These are phyloP conservation scores for Ogataea minuta DNA, from an alignment of 805 yeast genomes.

Conservation along the genomic window DNA sequence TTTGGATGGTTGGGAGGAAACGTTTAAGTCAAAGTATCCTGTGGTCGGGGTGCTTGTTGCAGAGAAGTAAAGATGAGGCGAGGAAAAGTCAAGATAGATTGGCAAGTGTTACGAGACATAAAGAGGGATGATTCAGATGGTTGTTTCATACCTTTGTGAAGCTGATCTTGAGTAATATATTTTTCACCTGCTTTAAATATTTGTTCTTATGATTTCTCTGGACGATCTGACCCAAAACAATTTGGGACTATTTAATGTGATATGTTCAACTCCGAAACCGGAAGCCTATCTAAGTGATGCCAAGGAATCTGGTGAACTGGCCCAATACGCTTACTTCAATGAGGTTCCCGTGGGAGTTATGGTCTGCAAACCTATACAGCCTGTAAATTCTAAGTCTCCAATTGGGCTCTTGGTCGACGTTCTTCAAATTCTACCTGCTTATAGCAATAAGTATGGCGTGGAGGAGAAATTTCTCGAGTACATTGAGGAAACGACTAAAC, in stretches of 20 bases:
- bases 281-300: conserved; percentile 52
- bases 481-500: conserved; percentile 53
- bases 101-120: too few relatives aligned
- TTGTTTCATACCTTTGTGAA: too few relatives aligned
- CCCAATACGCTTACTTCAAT: conserved; percentile 56
- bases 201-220: conserved; percentile 36
- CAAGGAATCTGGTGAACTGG: conserved; percentile 47
- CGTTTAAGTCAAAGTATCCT: conserved; percentile 78
- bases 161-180: too few relatives aligned
- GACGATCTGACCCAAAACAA: conserved; percentile 63
- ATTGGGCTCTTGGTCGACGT: conserved; percentile 27
- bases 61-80: conserved; percentile 25
- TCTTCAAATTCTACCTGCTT: conserved; percentile 53
- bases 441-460: conserved; percentile 54
- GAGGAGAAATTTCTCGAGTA: conserved; percentile 58
- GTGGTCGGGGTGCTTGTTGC: conserved; percentile 69
- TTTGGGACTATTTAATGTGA: conserved; percentile 54
- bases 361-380: conserved; percentile 51
- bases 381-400: conserved; percentile 38
- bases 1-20: conserved; percentile 80
- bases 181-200: conserved; percentile 1
- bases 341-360: conserved; percentile 83
- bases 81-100: too few relatives aligned
- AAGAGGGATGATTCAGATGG: too few relatives aligned
- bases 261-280: conserved; percentile 54